Percentiles rank a stretch among this genome's conserved stretches.
phyloP scores from a whole-genome alignment of 176 grass and related monocot genomes.

The Carex pumila region DNA sequence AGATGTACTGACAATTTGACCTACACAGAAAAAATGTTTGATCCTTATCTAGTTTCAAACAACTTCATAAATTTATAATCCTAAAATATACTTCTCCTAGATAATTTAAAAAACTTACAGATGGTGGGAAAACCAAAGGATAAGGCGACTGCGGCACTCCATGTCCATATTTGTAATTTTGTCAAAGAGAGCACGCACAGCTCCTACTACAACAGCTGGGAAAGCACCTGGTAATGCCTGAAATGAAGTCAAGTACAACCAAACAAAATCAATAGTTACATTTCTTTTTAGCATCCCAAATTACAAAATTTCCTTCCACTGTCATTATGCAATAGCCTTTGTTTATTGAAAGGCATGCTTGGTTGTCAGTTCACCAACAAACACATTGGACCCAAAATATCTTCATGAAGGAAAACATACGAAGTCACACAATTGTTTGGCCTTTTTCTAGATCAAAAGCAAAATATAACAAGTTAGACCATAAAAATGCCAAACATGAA shows the following conservation, averaged over 20 bases:
- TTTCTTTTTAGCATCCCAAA: neutral
- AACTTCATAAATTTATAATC: neutral
- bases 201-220: conserved; percentile 90
- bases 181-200: conserved; percentile 94
- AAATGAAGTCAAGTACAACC: conserved; percentile 31
- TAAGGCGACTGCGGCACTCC: conserved; percentile 89
- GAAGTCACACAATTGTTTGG: neutral
- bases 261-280: conserved; percentile 12
- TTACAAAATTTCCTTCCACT: neutral
- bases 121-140: conserved; percentile 99
- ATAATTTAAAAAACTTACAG: conserved; percentile 56
- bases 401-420: neutral
- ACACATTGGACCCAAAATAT: neutral
- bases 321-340: neutral
- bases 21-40: conserved; percentile 30
- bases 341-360: neutral
- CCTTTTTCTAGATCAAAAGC: neutral
- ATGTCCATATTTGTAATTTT: conserved; percentile 92
- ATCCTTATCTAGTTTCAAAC: neutral
- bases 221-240: conserved; percentile 96
- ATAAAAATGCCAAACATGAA: neutral
- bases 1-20: conserved; percentile 96
- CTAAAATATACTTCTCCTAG: neutral
- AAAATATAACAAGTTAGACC: neutral
- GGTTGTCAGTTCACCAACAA: neutral